Base-by-base conservation (phyloP, 306 rosid genomes). In the Styphnolobium japonicum region DNA sequence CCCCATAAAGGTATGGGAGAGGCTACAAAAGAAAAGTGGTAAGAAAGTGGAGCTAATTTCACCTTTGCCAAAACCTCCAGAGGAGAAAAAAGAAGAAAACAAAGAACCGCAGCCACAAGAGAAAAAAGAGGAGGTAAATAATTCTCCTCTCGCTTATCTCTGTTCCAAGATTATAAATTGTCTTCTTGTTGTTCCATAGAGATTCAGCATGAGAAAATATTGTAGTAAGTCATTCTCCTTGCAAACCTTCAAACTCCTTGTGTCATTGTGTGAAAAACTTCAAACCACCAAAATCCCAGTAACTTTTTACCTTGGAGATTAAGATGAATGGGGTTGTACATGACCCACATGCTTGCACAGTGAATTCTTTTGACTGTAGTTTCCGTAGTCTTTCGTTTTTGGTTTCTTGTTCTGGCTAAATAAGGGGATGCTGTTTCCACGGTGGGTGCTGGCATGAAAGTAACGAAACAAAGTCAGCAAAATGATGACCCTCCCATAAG, bases 11-110 rank as follows among this genome's bases (percentile, higher is more conserved):
- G 97, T 93, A n/a, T 77, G 84, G 62, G 93, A 88, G 87, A 89
- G 98, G 80, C 76, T 93, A 42, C 92, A 91, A 82, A 91, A 86
- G 98, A 93, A 93, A 86, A 91, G 98, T 80, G 98, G 98, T 15
- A 87, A 87, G 53, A 93, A 93, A 86, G 98, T 93, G 70, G 92
- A 89, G 80, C 80, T 93, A 27, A 88, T 93, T 81, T 93, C 98
- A 61, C 98, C 98, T 70, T 85, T 93, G 88, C 98, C 99, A 0
- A 89, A 91, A 64, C 98, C 97, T 10, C 64, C 72, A 3, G 90
- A 88, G 69, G 89, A 90, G 71, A 75, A 86, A 56, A 85, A 89
- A 6, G 88, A 79, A 79, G 90, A 85, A 55, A 77, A 69, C 6
- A 86, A 84, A 43, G 78, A 82, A 78, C 87, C 89, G 7, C 72